Evolutionary conservation across 495 filamentous ascomycete species (phyloP).

Genomic region (Aspergillus homomorphus): DNA sequence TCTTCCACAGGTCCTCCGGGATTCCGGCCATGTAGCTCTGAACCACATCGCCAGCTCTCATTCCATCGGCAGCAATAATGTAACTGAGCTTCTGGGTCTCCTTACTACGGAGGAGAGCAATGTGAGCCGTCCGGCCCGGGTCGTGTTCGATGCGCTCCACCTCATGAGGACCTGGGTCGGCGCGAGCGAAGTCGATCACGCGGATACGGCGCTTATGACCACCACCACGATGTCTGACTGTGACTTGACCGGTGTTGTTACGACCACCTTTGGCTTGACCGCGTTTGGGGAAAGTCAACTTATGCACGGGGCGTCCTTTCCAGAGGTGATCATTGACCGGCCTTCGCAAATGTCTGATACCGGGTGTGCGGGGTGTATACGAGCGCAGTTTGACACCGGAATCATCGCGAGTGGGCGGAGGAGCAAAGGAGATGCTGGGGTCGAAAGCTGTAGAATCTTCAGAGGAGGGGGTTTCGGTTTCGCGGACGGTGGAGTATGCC

Average conservation of each 20-base stretch:
- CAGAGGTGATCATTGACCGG: slow-evolving; percentile 95
- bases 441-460: slow-evolving; percentile 34
- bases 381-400: slow-evolving; percentile 57
- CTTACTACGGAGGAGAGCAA: slow-evolving; percentile 73
- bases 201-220: slow-evolving; percentile 88
- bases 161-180: slow-evolving; percentile 69
- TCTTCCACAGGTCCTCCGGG: slow-evolving; percentile 74
- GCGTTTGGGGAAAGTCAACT: slow-evolving; percentile 84
- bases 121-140: slow-evolving; percentile 87
- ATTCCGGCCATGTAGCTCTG: slow-evolving; percentile 89
- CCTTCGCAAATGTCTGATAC: slow-evolving; percentile 83
- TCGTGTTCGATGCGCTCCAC: slow-evolving; percentile 97
- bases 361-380: slow-evolving; percentile 93
- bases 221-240: slow-evolving; percentile 86
- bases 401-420: slow-evolving; percentile 42
- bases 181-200: slow-evolving; percentile 80
- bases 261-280: slow-evolving; percentile 89
- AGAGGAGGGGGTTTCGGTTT: slow-evolving; percentile 31
- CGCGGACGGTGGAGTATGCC: slow-evolving; percentile 54
- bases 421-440: slow-evolving; percentile 41
- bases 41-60: slow-evolving; percentile 86
- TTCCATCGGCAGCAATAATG: slow-evolving; percentile 87
- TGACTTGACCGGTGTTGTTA: slow-evolving; percentile 80
- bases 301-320: slow-evolving; percentile 81
- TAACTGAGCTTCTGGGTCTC: slow-evolving; percentile 63